A percentile compares a stretch with the other conserved stretches of the same genome.
Conservation (phyloP, 2,329 filamentous ascomycete genomes). For the Cryphonectria japonica region DNA sequence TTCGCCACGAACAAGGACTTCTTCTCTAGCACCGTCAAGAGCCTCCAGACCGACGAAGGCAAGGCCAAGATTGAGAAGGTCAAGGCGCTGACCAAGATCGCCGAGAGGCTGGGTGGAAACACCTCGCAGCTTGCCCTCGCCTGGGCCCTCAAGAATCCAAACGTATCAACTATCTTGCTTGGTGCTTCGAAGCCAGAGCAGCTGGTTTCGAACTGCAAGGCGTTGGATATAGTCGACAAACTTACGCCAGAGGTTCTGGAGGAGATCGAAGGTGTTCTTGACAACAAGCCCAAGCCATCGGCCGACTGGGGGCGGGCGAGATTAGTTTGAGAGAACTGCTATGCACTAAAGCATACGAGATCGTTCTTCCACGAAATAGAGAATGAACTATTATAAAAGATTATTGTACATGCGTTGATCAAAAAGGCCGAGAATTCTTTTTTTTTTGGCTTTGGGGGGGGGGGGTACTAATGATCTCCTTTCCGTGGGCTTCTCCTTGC, state of each 20-base stretch:
- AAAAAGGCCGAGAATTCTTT: no score
- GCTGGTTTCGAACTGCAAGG: slow-evolving; percentile 62
- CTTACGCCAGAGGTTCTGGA: slow-evolving; percentile 62
- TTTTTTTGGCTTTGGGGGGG: no score
- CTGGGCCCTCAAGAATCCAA: slow-evolving; percentile 66
- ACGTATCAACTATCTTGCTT: slow-evolving; percentile 64
- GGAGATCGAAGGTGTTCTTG: slow-evolving; percentile 55
- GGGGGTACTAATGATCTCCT: no score
- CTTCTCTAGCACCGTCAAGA: slow-evolving; percentile 54
- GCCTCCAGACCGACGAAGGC: slow-evolving; percentile 57
- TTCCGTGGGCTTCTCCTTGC: no score
- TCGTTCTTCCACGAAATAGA: no score
- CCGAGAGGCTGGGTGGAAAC: slow-evolving; percentile 65
- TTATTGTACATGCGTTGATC: no score
- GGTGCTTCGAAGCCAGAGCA: slow-evolving; percentile 62
- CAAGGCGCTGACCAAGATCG: slow-evolving; percentile 63
- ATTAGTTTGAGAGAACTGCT: slow-evolving; percentile 16
- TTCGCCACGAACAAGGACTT: slow-evolving; percentile 60
- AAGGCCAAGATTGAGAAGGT: slow-evolving; percentile 59
- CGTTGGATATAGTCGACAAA: slow-evolving; percentile 56
- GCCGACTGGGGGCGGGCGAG: slow-evolving; percentile 34
- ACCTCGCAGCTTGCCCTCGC: slow-evolving; percentile 60
- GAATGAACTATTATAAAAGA: no score
- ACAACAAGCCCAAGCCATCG: slow-evolving; percentile 36
- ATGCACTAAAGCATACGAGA: background rate